Conservation (phyloP, 179 eudicot species). For the Silene vulgaris region DNA sequence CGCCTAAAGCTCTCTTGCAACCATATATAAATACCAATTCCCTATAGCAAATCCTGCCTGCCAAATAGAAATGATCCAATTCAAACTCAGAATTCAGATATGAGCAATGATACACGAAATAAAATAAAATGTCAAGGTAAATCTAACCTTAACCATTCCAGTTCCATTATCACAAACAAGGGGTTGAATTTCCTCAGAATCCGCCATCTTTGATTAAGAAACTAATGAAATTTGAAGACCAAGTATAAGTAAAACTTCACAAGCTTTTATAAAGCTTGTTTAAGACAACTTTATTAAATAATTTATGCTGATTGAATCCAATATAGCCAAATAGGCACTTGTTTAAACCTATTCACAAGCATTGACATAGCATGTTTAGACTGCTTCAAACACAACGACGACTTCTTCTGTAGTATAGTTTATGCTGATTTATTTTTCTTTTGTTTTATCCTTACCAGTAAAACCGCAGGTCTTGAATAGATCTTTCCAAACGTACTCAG, state of each 20-base stretch:
- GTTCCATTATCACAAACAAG: slow-evolving; percentile 40
- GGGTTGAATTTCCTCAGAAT: slow-evolving; percentile 58
- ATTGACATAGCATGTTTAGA: not conserved
- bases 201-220: slow-evolving; percentile 35
- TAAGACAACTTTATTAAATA: not conserved
- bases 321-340: slow-evolving; percentile 2
- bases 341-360: not conserved
- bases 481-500: not conserved
- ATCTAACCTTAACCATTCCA: slow-evolving; percentile 34
- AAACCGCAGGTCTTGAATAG: not conserved
- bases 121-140: not conserved
- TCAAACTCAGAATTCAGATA: not conserved
- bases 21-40: no score
- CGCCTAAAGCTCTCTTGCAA: no score
- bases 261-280: not conserved
- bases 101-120: not conserved
- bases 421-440: not conserved
- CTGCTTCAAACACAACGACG: slow-evolving; percentile 10
- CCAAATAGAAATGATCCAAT: not conserved
- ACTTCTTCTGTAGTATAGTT: slow-evolving; percentile 4
- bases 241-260: not conserved
- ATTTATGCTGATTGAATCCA: not conserved
- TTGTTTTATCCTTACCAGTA: not conserved
- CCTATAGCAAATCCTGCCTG: slow-evolving; percentile 85
- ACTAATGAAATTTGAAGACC: not conserved